These are phyloP conservation scores for Mucuna pruriens DNA, from an alignment of 306 rosid genomes.

Conservation along the genomic window DNA sequence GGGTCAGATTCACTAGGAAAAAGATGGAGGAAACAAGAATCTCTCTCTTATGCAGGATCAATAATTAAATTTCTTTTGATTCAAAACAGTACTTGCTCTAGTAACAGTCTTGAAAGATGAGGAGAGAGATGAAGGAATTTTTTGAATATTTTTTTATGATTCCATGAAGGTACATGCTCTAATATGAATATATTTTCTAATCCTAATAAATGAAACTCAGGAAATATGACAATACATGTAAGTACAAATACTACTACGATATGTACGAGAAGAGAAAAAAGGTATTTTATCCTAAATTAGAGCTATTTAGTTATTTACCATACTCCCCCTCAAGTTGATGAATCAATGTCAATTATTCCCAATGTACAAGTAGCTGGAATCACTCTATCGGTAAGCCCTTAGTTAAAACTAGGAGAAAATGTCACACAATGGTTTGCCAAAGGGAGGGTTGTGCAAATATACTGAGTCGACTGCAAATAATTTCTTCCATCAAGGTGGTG, in stretches of 20 bases:
- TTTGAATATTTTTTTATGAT: neutral
- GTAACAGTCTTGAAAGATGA: neutral
- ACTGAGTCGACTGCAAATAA: too few species aligned
- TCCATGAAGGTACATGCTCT: neutral
- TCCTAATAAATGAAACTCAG: neutral
- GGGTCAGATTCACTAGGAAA: neutral
- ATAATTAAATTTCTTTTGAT: neutral
- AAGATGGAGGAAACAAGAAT: conserved; percentile 20
- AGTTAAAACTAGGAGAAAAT: neutral
- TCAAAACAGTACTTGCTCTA: neutral
- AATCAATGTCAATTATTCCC: neutral
- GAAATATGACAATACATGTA: neutral
- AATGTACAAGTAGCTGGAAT: neutral
- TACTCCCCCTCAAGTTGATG: neutral
- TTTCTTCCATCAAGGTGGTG: too few species aligned
- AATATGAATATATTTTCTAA: neutral
- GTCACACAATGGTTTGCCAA: neutral
- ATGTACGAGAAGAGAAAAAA: neutral
- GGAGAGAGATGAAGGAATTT: neutral
- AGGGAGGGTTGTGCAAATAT: neutral
- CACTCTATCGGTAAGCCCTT: neutral
- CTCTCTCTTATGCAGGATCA: neutral
- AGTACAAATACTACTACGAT: neutral
- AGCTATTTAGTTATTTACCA: neutral
- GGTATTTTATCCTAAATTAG: neutral